Conservation (phyloP, 768 basidiomycete genomes). For the Boletus sp. region DNA sequence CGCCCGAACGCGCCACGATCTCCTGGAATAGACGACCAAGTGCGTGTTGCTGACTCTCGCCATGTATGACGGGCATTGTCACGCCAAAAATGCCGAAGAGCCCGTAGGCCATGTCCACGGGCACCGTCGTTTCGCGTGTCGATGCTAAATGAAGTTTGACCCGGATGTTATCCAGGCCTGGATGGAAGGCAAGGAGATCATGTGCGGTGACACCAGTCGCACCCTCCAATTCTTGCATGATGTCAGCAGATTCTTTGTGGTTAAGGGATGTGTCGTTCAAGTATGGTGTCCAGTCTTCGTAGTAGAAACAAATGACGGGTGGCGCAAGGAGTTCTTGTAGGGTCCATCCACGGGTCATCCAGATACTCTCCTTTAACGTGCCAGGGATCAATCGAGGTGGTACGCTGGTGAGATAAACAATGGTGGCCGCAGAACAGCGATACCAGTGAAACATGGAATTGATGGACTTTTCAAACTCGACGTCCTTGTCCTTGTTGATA, state of each 20-base stretch:
- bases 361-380: constrained; percentile 9
- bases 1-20: constrained; percentile 19
- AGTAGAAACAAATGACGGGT: constrained; percentile 19
- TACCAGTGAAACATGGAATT: constrained; percentile 25
- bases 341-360: constrained; percentile 25
- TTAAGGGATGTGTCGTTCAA: constrained; percentile 9
- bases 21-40: constrained; percentile 19
- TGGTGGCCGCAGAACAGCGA: constrained; percentile 10
- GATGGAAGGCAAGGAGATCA: constrained; percentile 12
- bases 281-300: constrained; percentile 21
- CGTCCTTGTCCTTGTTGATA: constrained; percentile 17
- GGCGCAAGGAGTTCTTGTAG: constrained; percentile 24
- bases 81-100: constrained; percentile 22
- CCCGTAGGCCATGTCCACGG: constrained; percentile 20
- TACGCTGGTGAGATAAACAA: constrained; percentile 18
- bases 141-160: constrained; percentile 22
- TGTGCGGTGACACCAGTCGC: constrained; percentile 1
- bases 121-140: constrained; percentile 17
- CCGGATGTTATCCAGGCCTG: constrained; percentile 4
- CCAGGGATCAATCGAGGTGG: constrained; percentile 9
- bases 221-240: constrained; percentile 17
- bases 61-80: constrained; percentile 12
- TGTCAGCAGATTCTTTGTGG: constrained; percentile 12
- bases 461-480: constrained; percentile 19
- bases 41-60: constrained; percentile 16